A percentile compares a stretch with the other conserved stretches of the same genome.
phyloP scores from a whole-genome alignment of 2,329 filamentous ascomycete genomes.

The Hypoxylon sp. region DNA sequence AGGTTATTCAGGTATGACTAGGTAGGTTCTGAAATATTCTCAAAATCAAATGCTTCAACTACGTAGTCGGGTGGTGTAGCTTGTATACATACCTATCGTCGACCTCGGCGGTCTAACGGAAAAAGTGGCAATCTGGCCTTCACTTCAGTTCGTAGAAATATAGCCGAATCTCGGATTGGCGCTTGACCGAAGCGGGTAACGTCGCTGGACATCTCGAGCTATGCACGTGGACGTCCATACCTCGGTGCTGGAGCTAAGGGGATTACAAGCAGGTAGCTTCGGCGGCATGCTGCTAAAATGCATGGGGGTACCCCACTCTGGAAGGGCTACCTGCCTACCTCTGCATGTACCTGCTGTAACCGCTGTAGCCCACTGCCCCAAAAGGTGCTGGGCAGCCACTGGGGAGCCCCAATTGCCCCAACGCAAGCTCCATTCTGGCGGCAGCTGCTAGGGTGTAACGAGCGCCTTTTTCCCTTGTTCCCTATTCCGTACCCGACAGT shows the following conservation, averaged over 20 bases:
- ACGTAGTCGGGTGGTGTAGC: too few species aligned
- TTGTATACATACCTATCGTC: too few species aligned
- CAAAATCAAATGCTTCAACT: background rate
- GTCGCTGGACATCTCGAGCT: slow-evolving; percentile 11
- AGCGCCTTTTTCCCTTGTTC: slow-evolving; percentile 17
- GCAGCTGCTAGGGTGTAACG: background rate
- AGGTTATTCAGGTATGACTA: background rate
- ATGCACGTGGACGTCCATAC: slow-evolving; percentile 3
- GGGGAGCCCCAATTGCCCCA: slow-evolving; percentile 44
- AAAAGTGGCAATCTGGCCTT: slow-evolving; percentile 28
- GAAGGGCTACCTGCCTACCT: too few species aligned
- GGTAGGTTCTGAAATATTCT: slow-evolving; percentile 5
- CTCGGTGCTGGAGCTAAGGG: slow-evolving; percentile 28
- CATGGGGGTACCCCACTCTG: slow-evolving; percentile 32
- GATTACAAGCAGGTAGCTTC: slow-evolving; percentile 32
- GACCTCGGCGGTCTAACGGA: slow-evolving; percentile 42
- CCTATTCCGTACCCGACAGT: too few species aligned
- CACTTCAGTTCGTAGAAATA: slow-evolving; percentile 36
- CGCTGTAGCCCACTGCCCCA: background rate
- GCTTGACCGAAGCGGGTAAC: slow-evolving; percentile 29
- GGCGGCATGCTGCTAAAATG: slow-evolving; percentile 37
- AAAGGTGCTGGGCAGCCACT: slow-evolving; percentile 37
- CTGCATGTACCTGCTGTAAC: slow-evolving; percentile 10
- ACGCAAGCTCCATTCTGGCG: slow-evolving; percentile 30
- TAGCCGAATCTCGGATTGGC: slow-evolving; percentile 37